Evolutionary conservation across 805 yeast genomes (phyloP), one percentile per base, ranked within the genome.

Genomic region (Lipomyces orientalis): DNA sequence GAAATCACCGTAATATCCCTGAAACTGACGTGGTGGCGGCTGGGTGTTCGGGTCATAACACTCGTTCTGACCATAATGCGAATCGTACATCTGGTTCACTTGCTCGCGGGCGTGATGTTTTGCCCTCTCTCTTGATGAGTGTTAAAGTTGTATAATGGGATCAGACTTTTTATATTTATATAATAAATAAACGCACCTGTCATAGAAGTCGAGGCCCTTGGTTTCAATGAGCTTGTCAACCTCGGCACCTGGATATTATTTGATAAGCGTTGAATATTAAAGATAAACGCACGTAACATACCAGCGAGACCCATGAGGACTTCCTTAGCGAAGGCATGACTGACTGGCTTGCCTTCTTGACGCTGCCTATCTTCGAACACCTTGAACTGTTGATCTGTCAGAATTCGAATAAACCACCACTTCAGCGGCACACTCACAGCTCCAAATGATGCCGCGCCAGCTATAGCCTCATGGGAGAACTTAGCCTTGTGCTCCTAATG

Each of bases 171-270:
- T 56, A 31, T 22, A 56, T 56, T 8, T 25, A 16, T 12, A 19
- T 25, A 29, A 33, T 19, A 14, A 12, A 52, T 12, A 16, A 33
- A 56, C 59, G 7, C 10, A 61, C 66, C 67, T 59, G 66, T 75
- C 76, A 52, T 72, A 70, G 64, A 71, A 73, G 67, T 74, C 71
- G 31, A 74, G 71, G 25, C 76, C 77, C 71, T 75, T 75, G 64
- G 76, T 73, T 65, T 75, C 77, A 62, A 75, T 67, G 52, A 73
- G 70, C 73, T 75, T 75, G 71, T 75, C 77, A 65, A 73, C 77
- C 62, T 75, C 77, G 56, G 74, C 75, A 37, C 69, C 55, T 52
- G 34, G 2, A 52, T 25, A 8, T 4, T 25, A 8, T 4, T 52
- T 52, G 34, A 43, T 43, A 29, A 25, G 55, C 33, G 10, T 9